These are phyloP conservation scores for Microcos paniculata DNA, from an alignment of 345 rosid genomes.

Conservation along the genomic window DNA sequence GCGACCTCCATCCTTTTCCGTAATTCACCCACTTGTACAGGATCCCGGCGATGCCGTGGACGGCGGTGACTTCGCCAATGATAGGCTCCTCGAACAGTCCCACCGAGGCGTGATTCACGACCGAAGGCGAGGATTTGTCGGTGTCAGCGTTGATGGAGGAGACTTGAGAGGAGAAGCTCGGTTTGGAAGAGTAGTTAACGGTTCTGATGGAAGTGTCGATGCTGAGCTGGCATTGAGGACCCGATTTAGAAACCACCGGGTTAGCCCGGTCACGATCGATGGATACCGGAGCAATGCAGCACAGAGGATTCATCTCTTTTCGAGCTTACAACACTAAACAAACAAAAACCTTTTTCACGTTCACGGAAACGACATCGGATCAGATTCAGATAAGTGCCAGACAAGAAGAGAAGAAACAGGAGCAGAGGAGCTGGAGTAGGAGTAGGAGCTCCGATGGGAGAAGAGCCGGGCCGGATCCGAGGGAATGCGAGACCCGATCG, in stretches of 20 bases:
- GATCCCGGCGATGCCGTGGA: constrained; percentile 61
- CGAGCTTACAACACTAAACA: neutral
- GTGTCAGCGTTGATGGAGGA: constrained; percentile 54
- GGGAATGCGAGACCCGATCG: constrained; percentile 41
- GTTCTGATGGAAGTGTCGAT: constrained; percentile 33
- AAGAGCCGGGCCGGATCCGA: constrained; percentile 13
- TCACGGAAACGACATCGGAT: neutral
- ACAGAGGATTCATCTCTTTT: constrained; percentile 79
- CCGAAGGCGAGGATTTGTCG: constrained; percentile 21
- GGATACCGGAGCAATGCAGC: constrained; percentile 99
- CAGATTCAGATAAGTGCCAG: constrained; percentile 9
- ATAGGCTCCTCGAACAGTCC: constrained; percentile 17
- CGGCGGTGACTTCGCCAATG: constrained; percentile 34
- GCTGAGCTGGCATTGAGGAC: constrained; percentile 43
- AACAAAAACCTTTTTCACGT: neutral
- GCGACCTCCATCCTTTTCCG: constrained; percentile 89
- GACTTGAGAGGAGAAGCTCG: constrained; percentile 58
- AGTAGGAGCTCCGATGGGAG: constrained; percentile 8
- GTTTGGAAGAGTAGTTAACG: constrained; percentile 44
- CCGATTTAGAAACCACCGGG: constrained; percentile 59
- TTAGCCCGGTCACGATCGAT: constrained; percentile 79
- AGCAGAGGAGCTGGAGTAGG: neutral
- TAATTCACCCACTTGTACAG: constrained; percentile 97
- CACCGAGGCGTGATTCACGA: constrained; percentile 22
- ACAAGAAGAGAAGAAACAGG: neutral